Evolutionary conservation across 2,329 filamentous ascomycete species (phyloP).

Genomic region (Trichoderma koningiopsis): DNA sequence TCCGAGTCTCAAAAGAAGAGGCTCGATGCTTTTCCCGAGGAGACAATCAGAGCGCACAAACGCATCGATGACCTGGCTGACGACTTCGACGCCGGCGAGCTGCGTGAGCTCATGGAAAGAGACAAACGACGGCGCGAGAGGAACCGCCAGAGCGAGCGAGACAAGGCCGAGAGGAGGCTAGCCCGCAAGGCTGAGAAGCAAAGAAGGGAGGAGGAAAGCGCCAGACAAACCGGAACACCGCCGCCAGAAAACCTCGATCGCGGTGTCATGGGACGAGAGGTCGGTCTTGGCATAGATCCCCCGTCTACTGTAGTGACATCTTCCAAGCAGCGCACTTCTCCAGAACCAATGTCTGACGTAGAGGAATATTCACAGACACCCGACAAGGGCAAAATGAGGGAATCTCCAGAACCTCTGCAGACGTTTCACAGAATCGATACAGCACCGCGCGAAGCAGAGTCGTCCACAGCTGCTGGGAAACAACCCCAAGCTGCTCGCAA

Average conservation of each 20-base stretch:
- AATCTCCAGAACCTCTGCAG: slow-evolving; percentile 33
- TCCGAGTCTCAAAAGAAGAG: slow-evolving; percentile 55
- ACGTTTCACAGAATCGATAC: slow-evolving; percentile 39
- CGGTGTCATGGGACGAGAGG: slow-evolving; percentile 62
- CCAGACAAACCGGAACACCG: slow-evolving; percentile 52
- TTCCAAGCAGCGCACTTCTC: slow-evolving; percentile 49
- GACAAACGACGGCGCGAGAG: slow-evolving; percentile 79
- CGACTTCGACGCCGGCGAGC: slow-evolving; percentile 77
- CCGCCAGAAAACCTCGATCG: slow-evolving; percentile 61
- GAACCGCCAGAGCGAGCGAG: slow-evolving; percentile 68
- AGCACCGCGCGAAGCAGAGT: slow-evolving; percentile 25
- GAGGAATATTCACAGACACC: slow-evolving; percentile 23
- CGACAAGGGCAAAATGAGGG: slow-evolving; percentile 23
- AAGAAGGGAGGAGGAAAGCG: slow-evolving; percentile 58
- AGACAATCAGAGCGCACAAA: slow-evolving; percentile 61
- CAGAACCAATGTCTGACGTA: slow-evolving; percentile 33
- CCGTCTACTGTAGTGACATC: slow-evolving; percentile 59
- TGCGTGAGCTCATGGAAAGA: slow-evolving; percentile 87
- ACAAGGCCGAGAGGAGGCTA: slow-evolving; percentile 66
- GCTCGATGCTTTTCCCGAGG: slow-evolving; percentile 61
- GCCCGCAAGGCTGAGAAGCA: slow-evolving; percentile 69
- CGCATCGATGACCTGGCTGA: slow-evolving; percentile 75
- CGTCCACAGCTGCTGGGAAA: not conserved
- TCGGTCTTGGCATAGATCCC: slow-evolving; percentile 59
- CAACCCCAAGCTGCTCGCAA: not conserved